Percentiles rank a stretch among this genome's conserved stretches.
These are phyloP conservation scores for Trypethelium eluteriae DNA, from an alignment of 495 filamentous ascomycete species.

Conservation along the genomic window DNA sequence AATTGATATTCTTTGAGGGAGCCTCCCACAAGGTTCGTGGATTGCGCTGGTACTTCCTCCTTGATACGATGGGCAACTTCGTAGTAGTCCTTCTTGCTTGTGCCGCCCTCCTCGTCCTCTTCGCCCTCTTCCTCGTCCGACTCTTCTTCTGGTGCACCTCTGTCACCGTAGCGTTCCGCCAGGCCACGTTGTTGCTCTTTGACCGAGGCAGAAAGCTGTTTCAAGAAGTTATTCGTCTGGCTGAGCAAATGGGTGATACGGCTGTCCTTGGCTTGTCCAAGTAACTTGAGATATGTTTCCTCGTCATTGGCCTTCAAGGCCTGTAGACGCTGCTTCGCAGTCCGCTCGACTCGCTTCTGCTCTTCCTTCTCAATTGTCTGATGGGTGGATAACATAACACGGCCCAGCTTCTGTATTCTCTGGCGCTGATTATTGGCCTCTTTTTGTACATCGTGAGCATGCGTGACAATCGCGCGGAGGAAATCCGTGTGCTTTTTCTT, in stretches of 20 bases:
- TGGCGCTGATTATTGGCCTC: conserved; percentile 55
- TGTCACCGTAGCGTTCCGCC: conserved; percentile 66
- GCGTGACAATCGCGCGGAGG: conserved; percentile 62
- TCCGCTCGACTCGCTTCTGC: conserved; percentile 92
- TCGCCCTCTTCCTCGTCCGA: conserved; percentile 43
- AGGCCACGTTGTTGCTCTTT: conserved; percentile 81
- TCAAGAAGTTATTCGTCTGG: conserved; percentile 94
- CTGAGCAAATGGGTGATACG: conserved; percentile 94
- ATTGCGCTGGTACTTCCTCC: conserved; percentile 78
- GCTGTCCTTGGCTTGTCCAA: conserved; percentile 97
- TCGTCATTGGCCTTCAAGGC: conserved; percentile 98
- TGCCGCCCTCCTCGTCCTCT: conserved; percentile 61
- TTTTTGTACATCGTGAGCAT: conserved; percentile 53
- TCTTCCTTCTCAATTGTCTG: conserved; percentile 98
- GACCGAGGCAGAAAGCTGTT: conserved; percentile 88
- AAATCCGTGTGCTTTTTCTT: conserved; percentile 94
- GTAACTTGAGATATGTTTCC: conserved; percentile 91
- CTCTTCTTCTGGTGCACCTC: conserved; percentile 48
- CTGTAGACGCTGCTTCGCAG: conserved; percentile 97
- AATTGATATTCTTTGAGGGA: conserved; percentile 94
- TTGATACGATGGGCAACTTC: conserved; percentile 93
- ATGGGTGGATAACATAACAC: conserved; percentile 78
- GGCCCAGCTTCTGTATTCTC: conserved; percentile 76
- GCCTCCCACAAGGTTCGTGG: conserved; percentile 78
- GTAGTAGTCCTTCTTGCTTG: conserved; percentile 90